Conservation (phyloP, 768 basidiomycete species). For the Hygrophorus pudorinus region DNA sequence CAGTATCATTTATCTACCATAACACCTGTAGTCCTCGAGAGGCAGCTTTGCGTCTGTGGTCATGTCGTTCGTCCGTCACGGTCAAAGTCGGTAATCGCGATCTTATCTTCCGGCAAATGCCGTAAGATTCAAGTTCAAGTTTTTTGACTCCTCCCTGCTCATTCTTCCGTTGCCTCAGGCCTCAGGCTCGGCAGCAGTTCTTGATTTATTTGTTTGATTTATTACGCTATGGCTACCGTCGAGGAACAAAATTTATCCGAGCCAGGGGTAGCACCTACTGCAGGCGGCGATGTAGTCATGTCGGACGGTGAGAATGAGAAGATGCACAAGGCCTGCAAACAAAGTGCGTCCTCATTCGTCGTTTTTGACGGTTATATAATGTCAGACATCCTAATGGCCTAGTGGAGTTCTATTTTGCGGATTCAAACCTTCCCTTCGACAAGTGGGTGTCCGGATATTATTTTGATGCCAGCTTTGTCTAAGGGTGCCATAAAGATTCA, state of each 20-base stretch:
- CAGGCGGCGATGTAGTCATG: constrained; percentile 13
- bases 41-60: background rate
- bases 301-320: constrained; percentile 29
- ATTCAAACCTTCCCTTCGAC: constrained; percentile 91
- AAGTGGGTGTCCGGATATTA: constrained; percentile 34
- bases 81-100: no score
- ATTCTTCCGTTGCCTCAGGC: no score
- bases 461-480: background rate
- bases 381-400: background rate
- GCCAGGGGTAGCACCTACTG: constrained; percentile 6
- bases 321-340: constrained; percentile 40
- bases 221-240: no score
- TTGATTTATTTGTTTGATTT: no score
- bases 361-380: background rate
- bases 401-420: constrained; percentile 98
- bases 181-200: no score
- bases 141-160: no score
- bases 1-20: constrained; percentile 96
- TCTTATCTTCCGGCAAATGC: no score
- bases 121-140: no score
- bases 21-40: constrained; percentile 67
- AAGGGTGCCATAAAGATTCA: constrained; percentile 52
- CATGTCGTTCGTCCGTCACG: background rate
- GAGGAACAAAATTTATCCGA: no score
- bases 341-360: constrained; percentile 31